Evolutionary conservation across 75 land plant genomes (phyloP).

Genomic region (Pseudotsuga menziesii): DNA sequence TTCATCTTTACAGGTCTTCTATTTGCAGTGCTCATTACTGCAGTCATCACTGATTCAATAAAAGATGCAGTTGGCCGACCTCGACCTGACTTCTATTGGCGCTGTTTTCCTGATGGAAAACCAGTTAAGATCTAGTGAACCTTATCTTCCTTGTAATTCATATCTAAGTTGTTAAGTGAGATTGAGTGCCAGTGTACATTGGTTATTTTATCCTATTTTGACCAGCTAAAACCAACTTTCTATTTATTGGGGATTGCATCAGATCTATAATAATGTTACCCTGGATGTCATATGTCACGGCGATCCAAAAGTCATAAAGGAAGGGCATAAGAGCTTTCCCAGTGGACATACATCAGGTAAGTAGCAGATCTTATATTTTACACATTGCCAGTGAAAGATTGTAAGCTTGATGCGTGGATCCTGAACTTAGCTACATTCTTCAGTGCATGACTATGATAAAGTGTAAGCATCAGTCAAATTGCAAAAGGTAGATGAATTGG

Average conservation of each 20-base stretch:
- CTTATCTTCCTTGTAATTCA: background rate
- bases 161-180: background rate
- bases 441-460: no score
- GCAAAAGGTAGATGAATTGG: no score
- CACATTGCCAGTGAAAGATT: background rate
- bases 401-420: background rate
- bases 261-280: constrained; percentile 50
- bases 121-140: constrained; percentile 23
- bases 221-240: background rate
- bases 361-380: constrained; percentile 2
- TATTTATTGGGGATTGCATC: background rate
- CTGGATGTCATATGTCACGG: constrained; percentile 59
- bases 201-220: background rate
- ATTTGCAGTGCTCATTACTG: constrained; percentile 63
- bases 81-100: constrained; percentile 91
- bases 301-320: constrained; percentile 49
- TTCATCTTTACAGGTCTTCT: constrained; percentile 56
- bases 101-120: constrained; percentile 90
- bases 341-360: constrained; percentile 67
- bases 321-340: constrained; percentile 93
- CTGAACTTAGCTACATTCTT: no score
- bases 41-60: constrained; percentile 75
- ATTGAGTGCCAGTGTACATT: background rate
- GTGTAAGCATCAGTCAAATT: no score
- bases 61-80: constrained; percentile 94